phyloP scores from a whole-genome alignment of 805 yeast genomes.

The Candida koratica region DNA sequence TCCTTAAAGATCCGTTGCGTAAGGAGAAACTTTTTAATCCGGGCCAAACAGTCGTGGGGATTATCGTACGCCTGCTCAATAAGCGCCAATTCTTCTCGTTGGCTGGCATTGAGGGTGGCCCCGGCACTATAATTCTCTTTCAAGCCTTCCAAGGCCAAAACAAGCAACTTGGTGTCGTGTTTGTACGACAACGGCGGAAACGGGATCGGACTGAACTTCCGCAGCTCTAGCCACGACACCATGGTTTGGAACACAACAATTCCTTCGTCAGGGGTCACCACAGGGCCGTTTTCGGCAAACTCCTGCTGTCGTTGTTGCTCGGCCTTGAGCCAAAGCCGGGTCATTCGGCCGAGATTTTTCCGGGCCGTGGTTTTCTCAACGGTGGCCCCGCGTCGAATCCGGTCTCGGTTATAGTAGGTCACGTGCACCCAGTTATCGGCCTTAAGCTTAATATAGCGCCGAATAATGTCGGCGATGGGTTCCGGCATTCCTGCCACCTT shows the following conservation, averaged over 20 bases:
- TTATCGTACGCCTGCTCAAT: slow-evolving; percentile 96
- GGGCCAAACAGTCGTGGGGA: slow-evolving; percentile 86
- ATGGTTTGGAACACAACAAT: slow-evolving; percentile 79
- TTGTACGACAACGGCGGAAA: slow-evolving; percentile 91
- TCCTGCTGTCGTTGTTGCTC: slow-evolving; percentile 86
- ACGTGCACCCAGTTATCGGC: slow-evolving; percentile 96
- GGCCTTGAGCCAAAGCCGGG: slow-evolving; percentile 86
- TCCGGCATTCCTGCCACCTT: slow-evolving; percentile 93
- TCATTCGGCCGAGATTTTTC: slow-evolving; percentile 87
- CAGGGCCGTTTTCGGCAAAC: slow-evolving; percentile 84
- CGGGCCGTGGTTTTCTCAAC: slow-evolving; percentile 93
- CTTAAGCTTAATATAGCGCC: slow-evolving; percentile 86
- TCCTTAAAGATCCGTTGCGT: slow-evolving; percentile 94
- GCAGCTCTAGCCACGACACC: slow-evolving; percentile 86
- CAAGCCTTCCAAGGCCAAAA: slow-evolving; percentile 82
- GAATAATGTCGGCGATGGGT: slow-evolving; percentile 81
- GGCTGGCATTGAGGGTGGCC: slow-evolving; percentile 76
- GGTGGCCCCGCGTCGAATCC: slow-evolving; percentile 83
- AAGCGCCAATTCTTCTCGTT: slow-evolving; percentile 87
- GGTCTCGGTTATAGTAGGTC: slow-evolving; percentile 87
- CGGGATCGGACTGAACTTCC: slow-evolving; percentile 82
- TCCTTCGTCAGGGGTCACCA: slow-evolving; percentile 80
- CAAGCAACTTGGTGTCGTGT: slow-evolving; percentile 87
- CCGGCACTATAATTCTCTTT: slow-evolving; percentile 69
- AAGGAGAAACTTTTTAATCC: slow-evolving; percentile 75